phyloP scores from a whole-genome alignment of 2,329 filamentous ascomycete genomes.

The Diaporthe humulicola region DNA sequence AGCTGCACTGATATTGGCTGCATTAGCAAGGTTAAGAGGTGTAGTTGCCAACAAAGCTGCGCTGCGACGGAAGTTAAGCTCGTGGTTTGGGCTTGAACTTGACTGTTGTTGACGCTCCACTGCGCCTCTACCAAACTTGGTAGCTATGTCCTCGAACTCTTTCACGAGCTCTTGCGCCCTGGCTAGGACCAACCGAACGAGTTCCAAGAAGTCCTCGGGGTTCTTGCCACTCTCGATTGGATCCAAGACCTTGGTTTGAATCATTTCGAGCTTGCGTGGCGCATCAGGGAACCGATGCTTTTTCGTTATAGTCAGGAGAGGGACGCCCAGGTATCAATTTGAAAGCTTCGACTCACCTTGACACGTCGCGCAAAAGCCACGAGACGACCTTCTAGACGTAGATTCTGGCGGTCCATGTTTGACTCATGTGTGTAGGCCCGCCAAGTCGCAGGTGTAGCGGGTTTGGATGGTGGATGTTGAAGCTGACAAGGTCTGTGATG shows the following conservation, averaged over 20 bases:
- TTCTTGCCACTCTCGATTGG: not conserved
- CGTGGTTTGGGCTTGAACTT: not conserved
- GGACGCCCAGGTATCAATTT: too few relatives aligned
- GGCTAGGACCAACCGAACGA: not conserved
- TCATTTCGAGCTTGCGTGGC: fast-evolving
- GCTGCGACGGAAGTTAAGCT: not conserved
- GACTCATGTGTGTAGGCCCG: not conserved
- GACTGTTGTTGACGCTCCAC: not conserved
- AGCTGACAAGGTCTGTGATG: not conserved
- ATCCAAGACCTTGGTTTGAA: not conserved
- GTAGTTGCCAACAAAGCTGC: not conserved
- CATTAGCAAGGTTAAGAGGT: too few relatives aligned
- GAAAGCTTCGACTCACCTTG: not conserved
- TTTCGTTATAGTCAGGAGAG: not conserved
- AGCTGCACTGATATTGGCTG: not conserved
- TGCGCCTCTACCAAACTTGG: not conserved
- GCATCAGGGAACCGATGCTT: not conserved
- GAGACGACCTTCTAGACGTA: not conserved
- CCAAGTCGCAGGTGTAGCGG: not conserved
- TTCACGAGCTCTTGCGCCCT: not conserved
- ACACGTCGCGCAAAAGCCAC: not conserved
- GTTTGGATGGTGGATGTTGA: not conserved
- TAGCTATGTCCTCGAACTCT: not conserved
- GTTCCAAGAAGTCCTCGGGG: not conserved
- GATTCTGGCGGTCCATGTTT: not conserved